Conservation (phyloP, 345 rosid species). For the Salix caprea region DNA sequence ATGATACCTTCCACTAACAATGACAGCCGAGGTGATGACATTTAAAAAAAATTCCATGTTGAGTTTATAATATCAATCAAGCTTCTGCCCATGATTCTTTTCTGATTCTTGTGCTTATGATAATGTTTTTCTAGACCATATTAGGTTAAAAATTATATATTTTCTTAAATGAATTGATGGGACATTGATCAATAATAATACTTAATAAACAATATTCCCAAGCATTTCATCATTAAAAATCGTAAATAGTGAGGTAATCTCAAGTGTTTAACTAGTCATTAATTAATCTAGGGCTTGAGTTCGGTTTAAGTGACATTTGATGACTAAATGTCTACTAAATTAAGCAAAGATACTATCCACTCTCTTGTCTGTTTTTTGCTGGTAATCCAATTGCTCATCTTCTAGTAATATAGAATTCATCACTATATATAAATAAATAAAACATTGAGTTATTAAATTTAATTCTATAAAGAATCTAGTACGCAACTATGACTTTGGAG, state of each 20-base stretch:
- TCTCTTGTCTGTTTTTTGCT: background rate
- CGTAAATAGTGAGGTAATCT: background rate
- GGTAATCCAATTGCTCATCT: background rate
- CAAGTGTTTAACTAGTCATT: background rate
- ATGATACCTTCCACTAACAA: conserved; percentile 22
- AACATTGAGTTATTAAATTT: background rate
- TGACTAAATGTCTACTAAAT: background rate
- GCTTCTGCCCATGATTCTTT: background rate
- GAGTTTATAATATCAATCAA: background rate
- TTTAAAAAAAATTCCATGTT: background rate
- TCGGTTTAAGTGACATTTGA: conserved; percentile 9
- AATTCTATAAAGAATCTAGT: background rate
- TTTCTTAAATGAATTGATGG: too few relatives aligned
- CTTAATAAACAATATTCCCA: background rate
- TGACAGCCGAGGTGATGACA: conserved; percentile 10
- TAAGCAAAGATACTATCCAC: background rate
- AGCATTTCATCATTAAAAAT: background rate
- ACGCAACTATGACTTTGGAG: background rate
- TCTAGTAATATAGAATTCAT: background rate
- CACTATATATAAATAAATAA: background rate
- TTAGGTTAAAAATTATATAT: too few relatives aligned
- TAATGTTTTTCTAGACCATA: too few relatives aligned
- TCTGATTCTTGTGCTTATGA: too few relatives aligned
- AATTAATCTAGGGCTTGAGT: background rate
- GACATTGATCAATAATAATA: too few relatives aligned